Evolutionary conservation across 352 stramenopile genomes (phyloP), one percentile per base, ranked within the genome.

Genomic region (Achlya hypogyna): DNA sequence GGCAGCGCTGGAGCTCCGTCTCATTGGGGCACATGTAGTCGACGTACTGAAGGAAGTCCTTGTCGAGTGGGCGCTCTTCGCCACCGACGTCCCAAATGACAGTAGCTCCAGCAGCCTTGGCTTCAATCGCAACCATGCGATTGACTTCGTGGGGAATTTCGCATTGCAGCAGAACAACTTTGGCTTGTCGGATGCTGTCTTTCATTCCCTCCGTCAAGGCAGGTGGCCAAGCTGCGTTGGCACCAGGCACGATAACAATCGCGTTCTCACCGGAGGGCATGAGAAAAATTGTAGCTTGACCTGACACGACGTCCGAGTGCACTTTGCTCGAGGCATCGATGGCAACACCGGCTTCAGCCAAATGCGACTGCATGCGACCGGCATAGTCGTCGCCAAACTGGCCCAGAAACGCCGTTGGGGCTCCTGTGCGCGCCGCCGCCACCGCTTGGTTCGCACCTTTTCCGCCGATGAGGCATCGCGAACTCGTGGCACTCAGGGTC

Each of bases 381-480:
- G 72, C 83, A 62, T 93, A 74, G 68, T 93, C 85, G 22, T 82
- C 79, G 56, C 85, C 85, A 49, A 93, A 91, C 58, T 93, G 85
- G 5, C 85, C 75, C 0, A 78, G 72, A 32, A 91, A 91, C 53
- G 74, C 72, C 20, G 74, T 73, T 23, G 18, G 16, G 31, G 73
- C 40, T 0, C 70, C 64, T 9, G 43, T n/a, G 25, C 77, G 77
- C 27, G 78, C 76, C 0, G 75, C 79, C 0, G 82, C 83, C 2
- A 81, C 81, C 1, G 84, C 84, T 51, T 93, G 84, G 75, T 93
- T 93, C 45, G 81, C 82, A 53, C 84, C 84, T 59, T 93, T 93
- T 49, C 84, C 84, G 29, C 84, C 84, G 0, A 82, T 78, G 29
- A 86, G 73, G 63, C 89, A 87, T 45, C 75, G 77, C 43, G 75